Percentiles rank a stretch among this genome's conserved stretches.
These are phyloP conservation scores for Tolypocladium album DNA, from an alignment of 2,329 filamentous ascomycete genomes.

Conservation along the genomic window DNA sequence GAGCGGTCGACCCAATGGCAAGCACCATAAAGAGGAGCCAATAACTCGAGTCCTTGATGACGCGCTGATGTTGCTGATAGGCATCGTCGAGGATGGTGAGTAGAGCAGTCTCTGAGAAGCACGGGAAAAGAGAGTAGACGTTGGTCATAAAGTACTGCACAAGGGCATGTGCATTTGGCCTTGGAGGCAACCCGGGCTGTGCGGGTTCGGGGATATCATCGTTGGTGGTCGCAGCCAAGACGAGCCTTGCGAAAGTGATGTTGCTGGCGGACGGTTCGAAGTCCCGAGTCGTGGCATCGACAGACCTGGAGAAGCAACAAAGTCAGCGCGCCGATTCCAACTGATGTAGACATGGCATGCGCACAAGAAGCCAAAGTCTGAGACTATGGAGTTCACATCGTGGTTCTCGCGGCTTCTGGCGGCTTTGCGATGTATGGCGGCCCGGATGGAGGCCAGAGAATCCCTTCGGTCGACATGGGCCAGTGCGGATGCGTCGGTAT, in stretches of 20 bases:
- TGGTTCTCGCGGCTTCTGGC: conserved; percentile 62
- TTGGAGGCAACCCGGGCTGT: conserved; percentile 56
- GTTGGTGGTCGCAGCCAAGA: conserved; percentile 72
- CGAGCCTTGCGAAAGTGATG: conserved; percentile 85
- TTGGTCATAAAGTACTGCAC: conserved; percentile 80
- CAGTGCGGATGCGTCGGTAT: conserved; percentile 33
- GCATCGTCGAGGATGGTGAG: conserved; percentile 72
- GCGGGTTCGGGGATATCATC: conserved; percentile 55
- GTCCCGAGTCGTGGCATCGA: conserved; percentile 89
- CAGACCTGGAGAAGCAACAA: conserved; percentile 45
- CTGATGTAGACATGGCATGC: conserved; percentile 13
- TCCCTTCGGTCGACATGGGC: conserved; percentile 48
- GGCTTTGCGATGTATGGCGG: conserved; percentile 54
- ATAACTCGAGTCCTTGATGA: conserved; percentile 59
- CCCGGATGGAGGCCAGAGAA: conserved; percentile 50
- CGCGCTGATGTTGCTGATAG: conserved; percentile 58
- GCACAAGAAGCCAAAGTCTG: conserved; percentile 85
- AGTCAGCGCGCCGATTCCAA: not conserved
- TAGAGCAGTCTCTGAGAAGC: conserved; percentile 70
- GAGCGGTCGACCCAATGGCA: conserved; percentile 66
- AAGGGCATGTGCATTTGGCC: conserved; percentile 55
- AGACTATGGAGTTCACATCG: conserved; percentile 84
- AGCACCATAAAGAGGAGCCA: conserved; percentile 87
- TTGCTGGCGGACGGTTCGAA: conserved; percentile 81
- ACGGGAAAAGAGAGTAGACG: conserved; percentile 69